Base-by-base conservation (phyloP, 2,329 filamentous ascomycete genomes). In the Akanthomyces uredinophilus region DNA sequence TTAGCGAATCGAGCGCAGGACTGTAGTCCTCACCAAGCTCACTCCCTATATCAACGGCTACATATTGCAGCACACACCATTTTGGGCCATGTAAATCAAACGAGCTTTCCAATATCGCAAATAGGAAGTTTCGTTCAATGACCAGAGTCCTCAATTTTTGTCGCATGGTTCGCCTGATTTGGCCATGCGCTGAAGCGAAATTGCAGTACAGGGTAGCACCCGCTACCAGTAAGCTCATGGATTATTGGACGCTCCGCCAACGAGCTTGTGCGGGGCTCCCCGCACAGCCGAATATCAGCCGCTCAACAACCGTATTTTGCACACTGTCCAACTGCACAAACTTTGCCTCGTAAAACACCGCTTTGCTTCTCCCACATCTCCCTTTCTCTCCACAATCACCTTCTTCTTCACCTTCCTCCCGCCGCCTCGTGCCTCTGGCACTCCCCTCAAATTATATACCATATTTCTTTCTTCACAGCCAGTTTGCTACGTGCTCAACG, bases 401-500 rank as follows among this genome's bases (percentile, higher is more conserved):
- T 54, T 61, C 61, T 63, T 52, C 37, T 32, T n/a, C 27, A 55
- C 47, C 41, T 52, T 20, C 62, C 65, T 66, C 66, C 65, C 61
- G 62, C 58, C 60, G 47, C 63, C 29, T 64, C 65, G 63, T 64
- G 57, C 63, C 56, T 62, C 52, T 60, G 62, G 63, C 66, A 59
- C 64, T 64, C 53, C 64, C 53, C 56, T 65, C 51, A 43, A 50
- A n/a, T 14, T 37, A 67, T 64, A 51, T 62, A 64, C 39, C 66
- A 65, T 64, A 64, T 64, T 61, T 46, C 8, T 22, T 39, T 47
- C n/a, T 20, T 65, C 64, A 68, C 66, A 63, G 58, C 47, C 60
- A 73, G 72, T 73, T 71, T 65, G 69, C 74, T 72, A 70, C 74
- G 76, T 77, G 72, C 74, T 77, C 66, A 71, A 77, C 77, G 77